Evolutionary conservation across 306 rosid species (phyloP).

Genomic region (Chamaecrista fasciculata): DNA sequence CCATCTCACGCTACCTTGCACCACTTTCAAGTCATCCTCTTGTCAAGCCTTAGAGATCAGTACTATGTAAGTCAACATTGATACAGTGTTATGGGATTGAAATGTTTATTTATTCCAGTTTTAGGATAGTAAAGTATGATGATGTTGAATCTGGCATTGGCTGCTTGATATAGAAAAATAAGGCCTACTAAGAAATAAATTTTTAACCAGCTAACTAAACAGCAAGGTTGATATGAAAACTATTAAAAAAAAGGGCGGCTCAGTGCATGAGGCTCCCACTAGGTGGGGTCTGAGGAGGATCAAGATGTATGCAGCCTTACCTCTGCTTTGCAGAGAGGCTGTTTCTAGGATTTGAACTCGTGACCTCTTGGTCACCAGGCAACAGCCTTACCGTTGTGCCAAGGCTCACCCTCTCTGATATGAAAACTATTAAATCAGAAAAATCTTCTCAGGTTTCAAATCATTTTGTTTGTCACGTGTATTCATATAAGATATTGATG

Average conservation of each 20-base stretch:
- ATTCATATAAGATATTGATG: neutral
- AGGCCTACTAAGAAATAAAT: neutral
- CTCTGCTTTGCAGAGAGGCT: too few species aligned
- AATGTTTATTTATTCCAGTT: neutral
- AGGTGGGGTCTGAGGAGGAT: too few species aligned
- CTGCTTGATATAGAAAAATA: neutral
- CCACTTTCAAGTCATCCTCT: too few species aligned
- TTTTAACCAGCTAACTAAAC: neutral
- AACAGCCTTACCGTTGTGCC: too few species aligned
- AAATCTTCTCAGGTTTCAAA: neutral
- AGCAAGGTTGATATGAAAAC: too few species aligned
- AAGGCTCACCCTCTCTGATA: too few species aligned
- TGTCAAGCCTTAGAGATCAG: neutral
- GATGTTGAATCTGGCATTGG: neutral
- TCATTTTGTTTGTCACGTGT: neutral
- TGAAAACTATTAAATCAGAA: neutral
- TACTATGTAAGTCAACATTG: constrained; percentile 10
- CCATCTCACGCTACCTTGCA: too few species aligned
- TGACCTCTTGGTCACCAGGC: too few species aligned
- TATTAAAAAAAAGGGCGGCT: too few species aligned
- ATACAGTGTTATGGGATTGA: neutral
- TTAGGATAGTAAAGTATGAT: neutral
- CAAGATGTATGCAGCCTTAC: too few species aligned
- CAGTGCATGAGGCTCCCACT: too few species aligned
- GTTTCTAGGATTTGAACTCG: too few species aligned